These are phyloP conservation scores for Calendula officinalis DNA, from an alignment of 129 eudicot genomes.

Conservation along the genomic window DNA sequence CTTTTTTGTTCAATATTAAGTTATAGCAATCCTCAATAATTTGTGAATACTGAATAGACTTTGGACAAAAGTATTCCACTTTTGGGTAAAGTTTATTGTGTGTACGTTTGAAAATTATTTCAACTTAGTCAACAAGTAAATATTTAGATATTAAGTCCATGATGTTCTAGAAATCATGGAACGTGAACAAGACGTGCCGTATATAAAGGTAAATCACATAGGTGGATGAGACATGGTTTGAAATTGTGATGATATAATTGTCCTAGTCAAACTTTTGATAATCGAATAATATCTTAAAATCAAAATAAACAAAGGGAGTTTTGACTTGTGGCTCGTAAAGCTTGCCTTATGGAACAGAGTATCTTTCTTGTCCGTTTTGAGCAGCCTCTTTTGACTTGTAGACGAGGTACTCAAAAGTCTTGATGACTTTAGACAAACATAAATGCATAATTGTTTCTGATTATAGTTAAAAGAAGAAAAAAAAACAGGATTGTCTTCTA, in stretches of 20 bases:
- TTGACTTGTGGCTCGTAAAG: not conserved
- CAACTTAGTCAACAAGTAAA: not conserved
- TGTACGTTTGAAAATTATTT: not conserved
- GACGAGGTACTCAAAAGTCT: not conserved
- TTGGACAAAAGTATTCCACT: not conserved
- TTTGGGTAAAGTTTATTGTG: not conserved
- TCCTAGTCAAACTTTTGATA: not conserved
- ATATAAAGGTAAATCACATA: not conserved
- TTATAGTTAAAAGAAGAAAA: no score
- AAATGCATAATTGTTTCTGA: no score
- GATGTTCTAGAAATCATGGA: conserved; percentile 1
- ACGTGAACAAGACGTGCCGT: not conserved
- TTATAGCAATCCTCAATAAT: not conserved
- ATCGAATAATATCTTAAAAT: not conserved
- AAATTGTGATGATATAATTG: not conserved
- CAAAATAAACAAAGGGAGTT: not conserved
- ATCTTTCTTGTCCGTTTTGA: not conserved
- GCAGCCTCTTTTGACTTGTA: not conserved
- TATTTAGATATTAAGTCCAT: not conserved
- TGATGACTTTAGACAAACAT: not conserved
- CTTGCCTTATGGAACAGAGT: not conserved
- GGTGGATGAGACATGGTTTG: not conserved
- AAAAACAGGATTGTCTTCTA: no score
- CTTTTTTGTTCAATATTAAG: no score
- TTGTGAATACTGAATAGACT: not conserved